These are phyloP conservation scores for Suhomyces pyralidae DNA, from an alignment of 805 yeast genomes.

Conservation along the genomic window DNA sequence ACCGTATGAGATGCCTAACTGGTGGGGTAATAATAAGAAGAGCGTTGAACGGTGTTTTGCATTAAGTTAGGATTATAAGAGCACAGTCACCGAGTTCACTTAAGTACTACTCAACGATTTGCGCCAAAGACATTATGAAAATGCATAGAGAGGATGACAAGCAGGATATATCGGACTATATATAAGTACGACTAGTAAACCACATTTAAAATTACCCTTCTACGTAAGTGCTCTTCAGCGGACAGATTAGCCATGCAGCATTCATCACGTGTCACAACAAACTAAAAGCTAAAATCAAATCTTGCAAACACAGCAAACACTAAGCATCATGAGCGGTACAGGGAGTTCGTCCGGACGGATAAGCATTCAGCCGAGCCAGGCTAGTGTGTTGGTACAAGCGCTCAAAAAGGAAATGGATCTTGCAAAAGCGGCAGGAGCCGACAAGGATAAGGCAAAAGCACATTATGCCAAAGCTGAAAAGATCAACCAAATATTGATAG, in stretches of 20 bases:
- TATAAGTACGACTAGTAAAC: no score
- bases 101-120: no score
- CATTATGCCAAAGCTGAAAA: slow-evolving; percentile 25
- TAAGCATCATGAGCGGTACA: neutral
- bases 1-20: slow-evolving; percentile 31
- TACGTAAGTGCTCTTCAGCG: no score
- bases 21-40: slow-evolving; percentile 50
- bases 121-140: no score
- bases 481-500: slow-evolving; percentile 23
- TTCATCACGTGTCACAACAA: neutral
- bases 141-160: no score
- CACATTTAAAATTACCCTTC: no score
- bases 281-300: neutral
- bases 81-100: no score
- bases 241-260: no score
- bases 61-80: neutral
- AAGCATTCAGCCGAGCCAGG: slow-evolving; percentile 21
- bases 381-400: slow-evolving; percentile 22
- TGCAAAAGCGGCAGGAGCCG: slow-evolving; percentile 22
- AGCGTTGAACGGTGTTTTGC: slow-evolving; percentile 50
- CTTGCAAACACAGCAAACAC: neutral
- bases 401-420: slow-evolving; percentile 24
- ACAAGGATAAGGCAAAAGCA: slow-evolving; percentile 16
- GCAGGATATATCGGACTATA: no score
- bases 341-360: neutral